A percentile compares a stretch with the other conserved stretches of the same genome.
Evolutionary conservation across 2,329 filamentous ascomycete genomes (phyloP).

Genomic region (Ustulina deusta): DNA sequence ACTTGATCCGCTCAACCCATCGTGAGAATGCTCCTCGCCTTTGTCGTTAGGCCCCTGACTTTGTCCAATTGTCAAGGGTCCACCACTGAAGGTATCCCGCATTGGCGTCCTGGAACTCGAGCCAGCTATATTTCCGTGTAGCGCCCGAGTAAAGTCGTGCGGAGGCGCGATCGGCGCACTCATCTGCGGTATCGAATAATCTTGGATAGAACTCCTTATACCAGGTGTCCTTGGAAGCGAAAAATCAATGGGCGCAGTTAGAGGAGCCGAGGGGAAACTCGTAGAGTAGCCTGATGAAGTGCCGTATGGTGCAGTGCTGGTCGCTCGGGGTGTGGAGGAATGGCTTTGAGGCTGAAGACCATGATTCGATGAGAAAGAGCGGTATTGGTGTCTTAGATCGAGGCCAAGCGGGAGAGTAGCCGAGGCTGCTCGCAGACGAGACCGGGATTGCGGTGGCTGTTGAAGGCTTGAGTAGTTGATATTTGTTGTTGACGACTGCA

Average conservation of each 20-base stretch:
- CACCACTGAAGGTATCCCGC: conserved; percentile 58
- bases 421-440: conserved; percentile 62
- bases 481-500: conserved; percentile 62
- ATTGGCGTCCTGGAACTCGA: conserved; percentile 58
- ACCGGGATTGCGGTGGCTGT: conserved; percentile 58
- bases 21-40: conserved; percentile 49
- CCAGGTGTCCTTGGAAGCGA: conserved; percentile 59
- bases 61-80: conserved; percentile 46
- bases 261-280: conserved; percentile 65
- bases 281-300: conserved; percentile 60
- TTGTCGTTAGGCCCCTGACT: conserved; percentile 47
- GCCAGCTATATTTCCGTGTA: conserved; percentile 57
- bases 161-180: conserved; percentile 66
- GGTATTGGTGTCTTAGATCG: conserved; percentile 51
- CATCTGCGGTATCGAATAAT: conserved; percentile 67
- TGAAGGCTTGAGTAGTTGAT: conserved; percentile 64
- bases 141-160: conserved; percentile 64
- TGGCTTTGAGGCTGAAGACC: conserved; percentile 49
- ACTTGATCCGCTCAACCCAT: conserved; percentile 43
- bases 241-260: conserved; percentile 67
- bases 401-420: conserved; percentile 51
- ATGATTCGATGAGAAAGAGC: conserved; percentile 48
- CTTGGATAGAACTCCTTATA: conserved; percentile 53
- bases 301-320: conserved; percentile 57
- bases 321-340: conserved; percentile 51